These are phyloP conservation scores for Chara braunii DNA, from an alignment of 139 green algal genomes.

Conservation along the genomic window DNA sequence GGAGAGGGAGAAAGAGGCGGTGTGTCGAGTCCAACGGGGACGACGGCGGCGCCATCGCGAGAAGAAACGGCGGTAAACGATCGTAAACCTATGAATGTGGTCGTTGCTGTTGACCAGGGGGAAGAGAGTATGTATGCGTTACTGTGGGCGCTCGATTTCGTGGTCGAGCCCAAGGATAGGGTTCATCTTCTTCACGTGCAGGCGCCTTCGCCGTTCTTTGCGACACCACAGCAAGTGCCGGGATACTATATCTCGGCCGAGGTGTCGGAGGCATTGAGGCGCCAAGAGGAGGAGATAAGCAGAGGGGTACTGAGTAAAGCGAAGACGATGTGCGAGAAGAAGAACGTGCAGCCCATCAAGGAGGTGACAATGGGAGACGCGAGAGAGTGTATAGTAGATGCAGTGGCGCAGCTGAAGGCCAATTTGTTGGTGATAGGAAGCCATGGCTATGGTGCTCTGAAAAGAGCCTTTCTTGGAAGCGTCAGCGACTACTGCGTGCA, in stretches of 20 bases:
- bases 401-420: constrained; percentile 20
- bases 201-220: background rate
- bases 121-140: constrained; percentile 16
- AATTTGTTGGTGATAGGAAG: constrained; percentile 28
- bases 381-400: constrained; percentile 17
- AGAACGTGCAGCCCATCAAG: constrained; percentile 1
- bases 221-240: background rate
- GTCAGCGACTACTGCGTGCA: constrained; percentile 30
- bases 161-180: constrained; percentile 9
- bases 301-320: constrained; percentile 14
- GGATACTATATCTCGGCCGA: constrained; percentile 10
- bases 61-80: no score
- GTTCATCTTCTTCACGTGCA: constrained; percentile 26
- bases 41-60: no score
- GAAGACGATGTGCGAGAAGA: constrained; percentile 21
- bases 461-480: constrained; percentile 27
- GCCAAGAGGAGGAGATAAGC: constrained; percentile 22
- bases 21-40: no score
- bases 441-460: constrained; percentile 33
- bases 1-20: no score
- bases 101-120: constrained; percentile 15
- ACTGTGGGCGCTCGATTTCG: constrained; percentile 20
- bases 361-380: constrained; percentile 28
- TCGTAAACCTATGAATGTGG: no score
- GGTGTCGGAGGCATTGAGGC: constrained; percentile 23